Conservation (phyloP, 2,329 filamentous ascomycete species). For the Aspergillus felis region DNA sequence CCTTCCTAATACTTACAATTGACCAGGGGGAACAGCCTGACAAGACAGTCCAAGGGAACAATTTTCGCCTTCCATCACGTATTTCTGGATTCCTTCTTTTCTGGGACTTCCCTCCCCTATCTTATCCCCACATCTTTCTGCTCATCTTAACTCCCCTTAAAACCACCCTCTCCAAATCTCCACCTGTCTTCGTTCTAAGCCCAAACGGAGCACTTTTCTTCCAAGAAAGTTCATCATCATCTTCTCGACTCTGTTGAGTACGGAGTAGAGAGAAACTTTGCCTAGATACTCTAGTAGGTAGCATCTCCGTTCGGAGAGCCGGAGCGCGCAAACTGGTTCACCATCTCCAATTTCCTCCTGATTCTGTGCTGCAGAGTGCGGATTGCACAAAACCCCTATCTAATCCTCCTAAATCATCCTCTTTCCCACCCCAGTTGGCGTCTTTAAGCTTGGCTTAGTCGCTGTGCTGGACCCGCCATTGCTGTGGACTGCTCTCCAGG, state of each 20-base stretch:
- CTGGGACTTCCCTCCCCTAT: not conserved
- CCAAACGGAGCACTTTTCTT: not conserved
- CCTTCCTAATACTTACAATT: not conserved
- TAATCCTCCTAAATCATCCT: constrained; percentile 18
- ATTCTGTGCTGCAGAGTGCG: not conserved
- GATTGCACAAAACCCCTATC: constrained; percentile 6
- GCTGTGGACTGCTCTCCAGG: constrained; percentile 22
- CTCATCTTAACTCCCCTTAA: not conserved
- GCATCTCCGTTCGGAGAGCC: not conserved
- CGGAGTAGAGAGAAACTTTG: not conserved
- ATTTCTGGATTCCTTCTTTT: not conserved
- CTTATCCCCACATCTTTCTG: not conserved
- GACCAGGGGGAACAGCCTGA: not conserved
- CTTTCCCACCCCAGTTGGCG: constrained; percentile 15
- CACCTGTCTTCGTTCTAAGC: not conserved
- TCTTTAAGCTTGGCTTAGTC: constrained; percentile 27
- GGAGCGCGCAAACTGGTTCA: not conserved
- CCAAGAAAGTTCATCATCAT: not conserved
- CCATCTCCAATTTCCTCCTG: not conserved
- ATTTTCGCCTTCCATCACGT: not conserved
- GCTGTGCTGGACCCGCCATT: constrained; percentile 21
- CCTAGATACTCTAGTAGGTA: not conserved
- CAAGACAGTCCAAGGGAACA: not conserved
- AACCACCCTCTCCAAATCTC: not conserved
- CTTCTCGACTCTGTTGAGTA: not conserved